A percentile compares a stretch with the other conserved stretches of the same genome.
These are phyloP conservation scores for Euphorbia lathyris DNA, from an alignment of 345 rosid species.

Conservation along the genomic window DNA sequence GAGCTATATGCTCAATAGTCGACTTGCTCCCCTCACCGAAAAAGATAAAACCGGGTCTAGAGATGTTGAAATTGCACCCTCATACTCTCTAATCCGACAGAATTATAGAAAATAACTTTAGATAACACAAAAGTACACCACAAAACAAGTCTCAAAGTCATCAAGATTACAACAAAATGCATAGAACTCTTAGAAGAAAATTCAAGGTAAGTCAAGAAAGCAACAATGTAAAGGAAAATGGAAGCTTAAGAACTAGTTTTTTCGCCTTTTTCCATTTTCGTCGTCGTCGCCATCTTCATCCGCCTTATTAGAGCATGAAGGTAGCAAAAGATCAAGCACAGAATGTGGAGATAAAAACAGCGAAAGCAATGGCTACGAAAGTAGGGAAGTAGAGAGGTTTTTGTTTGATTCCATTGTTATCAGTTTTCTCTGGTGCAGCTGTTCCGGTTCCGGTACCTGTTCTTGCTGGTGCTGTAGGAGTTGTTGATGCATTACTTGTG, in stretches of 20 bases:
- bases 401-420: constrained; percentile 14
- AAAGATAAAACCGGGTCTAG: too few relatives aligned
- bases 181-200: background rate
- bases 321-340: constrained; percentile 18
- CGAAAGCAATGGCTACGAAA: constrained; percentile 18
- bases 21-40: too few relatives aligned
- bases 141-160: background rate
- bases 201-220: background rate
- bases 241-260: background rate
- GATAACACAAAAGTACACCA: background rate
- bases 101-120: background rate
- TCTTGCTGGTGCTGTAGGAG: constrained; percentile 10
- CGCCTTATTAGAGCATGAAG: background rate
- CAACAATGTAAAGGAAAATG: background rate
- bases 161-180: constrained; percentile 2
- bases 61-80: too few relatives aligned
- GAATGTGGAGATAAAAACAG: constrained; percentile 24
- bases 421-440: constrained; percentile 17
- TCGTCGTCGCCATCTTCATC: background rate
- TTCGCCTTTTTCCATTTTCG: too few relatives aligned
- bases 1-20: too few relatives aligned
- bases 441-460: constrained; percentile 23
- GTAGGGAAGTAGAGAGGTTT: constrained; percentile 11
- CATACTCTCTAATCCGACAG: too few relatives aligned
- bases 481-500: constrained; percentile 31